A percentile compares a stretch with the other conserved stretches of the same genome.
Conservation (phyloP, 371 early-diverging fungal species). For the Chytridium lagenaria region DNA sequence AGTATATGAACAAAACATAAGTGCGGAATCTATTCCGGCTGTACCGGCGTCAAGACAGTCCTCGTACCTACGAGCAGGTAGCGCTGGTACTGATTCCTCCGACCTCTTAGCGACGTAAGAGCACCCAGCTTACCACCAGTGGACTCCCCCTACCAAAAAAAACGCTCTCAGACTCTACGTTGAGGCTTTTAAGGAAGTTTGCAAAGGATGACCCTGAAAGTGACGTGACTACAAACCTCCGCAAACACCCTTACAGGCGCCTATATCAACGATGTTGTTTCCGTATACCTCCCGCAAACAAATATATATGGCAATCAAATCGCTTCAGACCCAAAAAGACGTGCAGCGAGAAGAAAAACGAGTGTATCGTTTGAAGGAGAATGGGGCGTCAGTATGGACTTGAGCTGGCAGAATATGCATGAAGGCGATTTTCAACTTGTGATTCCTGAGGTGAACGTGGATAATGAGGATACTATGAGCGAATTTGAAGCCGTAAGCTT, state of each 20-base stretch:
- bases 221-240: background rate
- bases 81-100: too few relatives aligned
- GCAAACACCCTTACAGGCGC: background rate
- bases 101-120: too few relatives aligned
- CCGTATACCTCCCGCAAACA: slow-evolving; percentile 9
- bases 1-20: too few relatives aligned
- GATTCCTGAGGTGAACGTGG: slow-evolving; percentile 25
- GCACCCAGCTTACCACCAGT: too few relatives aligned
- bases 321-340: background rate
- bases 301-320: background rate
- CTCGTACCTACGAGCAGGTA: too few relatives aligned
- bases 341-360: background rate
- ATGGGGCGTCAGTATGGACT: background rate
- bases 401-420: background rate
- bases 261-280: background rate
- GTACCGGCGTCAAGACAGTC: too few relatives aligned
- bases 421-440: slow-evolving; percentile 36
- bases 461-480: slow-evolving; percentile 7
- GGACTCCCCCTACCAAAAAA: background rate
- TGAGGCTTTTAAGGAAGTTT: slow-evolving; percentile 43
- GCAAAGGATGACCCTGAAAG: slow-evolving; percentile 28
- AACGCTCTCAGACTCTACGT: slow-evolving; percentile 43
- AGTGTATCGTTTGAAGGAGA: background rate
- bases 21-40: too few relatives aligned
- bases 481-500: background rate